Conservation (phyloP, 2,329 filamentous ascomycete genomes). For the Pleoardoris graminearum region DNA sequence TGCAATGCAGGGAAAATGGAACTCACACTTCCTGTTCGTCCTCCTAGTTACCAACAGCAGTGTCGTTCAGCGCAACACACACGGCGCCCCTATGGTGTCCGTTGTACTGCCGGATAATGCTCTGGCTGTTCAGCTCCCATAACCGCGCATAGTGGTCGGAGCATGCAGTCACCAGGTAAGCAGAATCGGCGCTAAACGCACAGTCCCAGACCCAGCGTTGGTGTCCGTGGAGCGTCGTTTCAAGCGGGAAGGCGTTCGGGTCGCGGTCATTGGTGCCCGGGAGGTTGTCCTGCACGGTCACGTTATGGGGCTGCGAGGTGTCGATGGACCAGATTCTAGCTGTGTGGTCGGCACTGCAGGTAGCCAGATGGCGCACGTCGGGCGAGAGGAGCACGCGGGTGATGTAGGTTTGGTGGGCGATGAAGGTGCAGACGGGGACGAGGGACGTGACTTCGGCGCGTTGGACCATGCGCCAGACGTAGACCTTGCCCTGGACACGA, state of each 20-base stretch:
- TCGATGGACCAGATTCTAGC: slow-evolving; percentile 97
- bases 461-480: slow-evolving; percentile 93
- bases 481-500: slow-evolving; percentile 78
- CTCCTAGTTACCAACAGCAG: slow-evolving; percentile 42
- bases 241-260: slow-evolving; percentile 70
- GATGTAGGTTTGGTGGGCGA: slow-evolving; percentile 89
- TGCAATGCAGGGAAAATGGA: too few relatives aligned
- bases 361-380: slow-evolving; percentile 91
- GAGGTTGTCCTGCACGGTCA: slow-evolving; percentile 35
- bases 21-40: slow-evolving; percentile 2
- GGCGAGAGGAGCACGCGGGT: slow-evolving; percentile 89
- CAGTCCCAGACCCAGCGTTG: slow-evolving; percentile 99
- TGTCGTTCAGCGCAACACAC: slow-evolving; percentile 88
- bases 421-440: slow-evolving; percentile 84
- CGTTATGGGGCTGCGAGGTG: slow-evolving; percentile 42
- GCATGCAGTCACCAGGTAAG: slow-evolving; percentile 90
- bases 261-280: slow-evolving; percentile 42
- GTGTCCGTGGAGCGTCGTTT: slow-evolving; percentile 85
- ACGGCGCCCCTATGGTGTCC: slow-evolving; percentile 90
- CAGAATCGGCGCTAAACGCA: slow-evolving; percentile 89
- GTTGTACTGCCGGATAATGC: slow-evolving; percentile 93
- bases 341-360: slow-evolving; percentile 90
- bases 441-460: slow-evolving; percentile 80
- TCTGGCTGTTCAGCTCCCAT: slow-evolving; percentile 85
- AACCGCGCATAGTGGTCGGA: slow-evolving; percentile 90